Base-by-base conservation (phyloP, 805 yeast genomes). In the Lachancea thermotolerans region DNA sequence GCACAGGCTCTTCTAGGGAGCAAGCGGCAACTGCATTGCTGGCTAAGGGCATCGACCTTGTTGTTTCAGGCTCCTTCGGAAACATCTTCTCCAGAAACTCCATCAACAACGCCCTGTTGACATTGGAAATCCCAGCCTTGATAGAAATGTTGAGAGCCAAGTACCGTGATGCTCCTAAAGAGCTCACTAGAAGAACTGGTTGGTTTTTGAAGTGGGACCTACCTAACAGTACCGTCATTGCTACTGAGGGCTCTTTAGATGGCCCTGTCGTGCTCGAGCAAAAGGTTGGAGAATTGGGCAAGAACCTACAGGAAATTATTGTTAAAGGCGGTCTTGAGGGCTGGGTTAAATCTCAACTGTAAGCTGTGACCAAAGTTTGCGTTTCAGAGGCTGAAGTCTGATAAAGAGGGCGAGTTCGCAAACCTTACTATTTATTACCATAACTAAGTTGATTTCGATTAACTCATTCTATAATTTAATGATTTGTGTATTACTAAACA, bases 1-100 rank as follows among this genome's bases (percentile, higher is more conserved):
- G 99, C 56, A 93, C 99, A 10, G 99, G 99, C 39, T 90, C 97
- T 8, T 88, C 96, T 21, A 81, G 99, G 70, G 99, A 93, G 66
- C 99, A 93, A 71, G 99, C 99, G 3, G 99, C 99, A 30, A 93
- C 99, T n/a, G 90, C 95, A 17, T 84, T 93, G 48, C 74, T 93
- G 53, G 98, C 99, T 35, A 79, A 95, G 59, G 98, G 89, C 53
- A 88, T 93, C 76, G 79, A 81, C 55, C 72, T 93, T 54, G 95
- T 93, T 17, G 96, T 95, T 48, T 85, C 96, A 11, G 99, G 99
- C 30, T 91, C 98, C 1, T 93, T 93, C 62, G 96, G 97, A 59
- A 95, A 93, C 72, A 93, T 91, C 57, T 93, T 93, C 70, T 83
- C 90, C 46, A 79, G 99, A 71, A 93, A 93, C 73, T 81, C 95